phyloP scores from a whole-genome alignment of 2,329 filamentous ascomycete genomes.

The Talaromyces sp. region DNA sequence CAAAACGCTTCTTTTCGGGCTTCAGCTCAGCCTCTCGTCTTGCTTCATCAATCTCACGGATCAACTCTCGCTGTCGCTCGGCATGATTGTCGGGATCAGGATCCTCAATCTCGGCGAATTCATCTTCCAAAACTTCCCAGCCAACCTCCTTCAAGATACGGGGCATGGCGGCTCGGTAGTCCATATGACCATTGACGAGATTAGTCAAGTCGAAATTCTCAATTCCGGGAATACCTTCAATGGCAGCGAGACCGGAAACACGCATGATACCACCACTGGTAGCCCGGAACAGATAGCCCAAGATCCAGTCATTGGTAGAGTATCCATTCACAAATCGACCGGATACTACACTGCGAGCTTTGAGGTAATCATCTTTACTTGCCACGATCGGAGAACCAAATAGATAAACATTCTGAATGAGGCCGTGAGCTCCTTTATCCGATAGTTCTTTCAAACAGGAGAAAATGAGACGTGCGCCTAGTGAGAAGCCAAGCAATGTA shows the following conservation, averaged over 20 bases:
- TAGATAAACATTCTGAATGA: conserved; percentile 93
- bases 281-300: conserved; percentile 91
- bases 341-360: conserved; percentile 77
- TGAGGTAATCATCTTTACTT: conserved; percentile 85
- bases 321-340: conserved; percentile 96
- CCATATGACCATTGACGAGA: conserved; percentile 89
- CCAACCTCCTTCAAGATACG: conserved; percentile 82
- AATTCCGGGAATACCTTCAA: conserved; percentile 75
- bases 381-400: conserved; percentile 92
- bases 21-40: conserved; percentile 82
- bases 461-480: conserved; percentile 90
- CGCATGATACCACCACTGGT: conserved; percentile 90
- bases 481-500: conserved; percentile 91
- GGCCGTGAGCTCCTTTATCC: conserved; percentile 77
- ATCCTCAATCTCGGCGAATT: conserved; percentile 96
- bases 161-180: conserved; percentile 92
- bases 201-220: conserved; percentile 91
- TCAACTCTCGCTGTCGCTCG: conserved; percentile 84
- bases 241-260: conserved; percentile 77
- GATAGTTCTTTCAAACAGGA: conserved; percentile 86
- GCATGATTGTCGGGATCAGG: conserved; percentile 93
- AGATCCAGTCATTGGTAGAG: conserved; percentile 93
- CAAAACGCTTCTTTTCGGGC: conserved; percentile 70
- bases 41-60: conserved; percentile 95
- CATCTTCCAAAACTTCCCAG: conserved; percentile 88